Conservation (phyloP, 2,329 filamentous ascomycete genomes). For the Colletotrichum sp. region DNA sequence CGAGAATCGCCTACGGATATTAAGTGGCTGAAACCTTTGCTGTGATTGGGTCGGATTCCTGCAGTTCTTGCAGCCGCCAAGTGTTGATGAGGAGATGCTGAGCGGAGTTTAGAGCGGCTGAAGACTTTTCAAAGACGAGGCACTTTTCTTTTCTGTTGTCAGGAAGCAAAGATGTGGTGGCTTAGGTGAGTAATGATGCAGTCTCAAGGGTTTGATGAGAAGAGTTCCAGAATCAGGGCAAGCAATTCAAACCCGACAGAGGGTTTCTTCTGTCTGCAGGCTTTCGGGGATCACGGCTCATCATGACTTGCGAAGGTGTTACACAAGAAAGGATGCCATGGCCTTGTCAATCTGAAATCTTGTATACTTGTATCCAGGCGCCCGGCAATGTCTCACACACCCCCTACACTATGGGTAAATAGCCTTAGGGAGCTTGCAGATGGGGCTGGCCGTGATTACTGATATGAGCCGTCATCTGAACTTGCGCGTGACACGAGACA, state of each 20-base stretch:
- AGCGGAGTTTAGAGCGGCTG: not conserved
- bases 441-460: not conserved
- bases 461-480: not conserved
- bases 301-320: not conserved
- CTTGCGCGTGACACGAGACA: not conserved
- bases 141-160: not conserved
- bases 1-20: conserved; percentile 13
- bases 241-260: not conserved
- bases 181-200: not conserved
- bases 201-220: not conserved
- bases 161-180: not conserved
- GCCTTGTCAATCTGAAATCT: not conserved
- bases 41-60: not conserved
- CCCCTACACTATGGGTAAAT: not conserved
- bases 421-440: not conserved
- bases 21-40: conserved; percentile 10
- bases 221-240: not conserved
- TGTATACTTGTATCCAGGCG: not conserved
- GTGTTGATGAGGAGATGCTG: not conserved
- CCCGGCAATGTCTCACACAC: not conserved
- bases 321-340: not conserved
- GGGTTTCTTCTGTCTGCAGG: not conserved
- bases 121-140: not conserved
- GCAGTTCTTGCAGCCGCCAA: not conserved
- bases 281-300: not conserved